Evolutionary conservation across 1,284 basidiomycete species (phyloP).

Genomic region (Cyathus pygmaeus): DNA sequence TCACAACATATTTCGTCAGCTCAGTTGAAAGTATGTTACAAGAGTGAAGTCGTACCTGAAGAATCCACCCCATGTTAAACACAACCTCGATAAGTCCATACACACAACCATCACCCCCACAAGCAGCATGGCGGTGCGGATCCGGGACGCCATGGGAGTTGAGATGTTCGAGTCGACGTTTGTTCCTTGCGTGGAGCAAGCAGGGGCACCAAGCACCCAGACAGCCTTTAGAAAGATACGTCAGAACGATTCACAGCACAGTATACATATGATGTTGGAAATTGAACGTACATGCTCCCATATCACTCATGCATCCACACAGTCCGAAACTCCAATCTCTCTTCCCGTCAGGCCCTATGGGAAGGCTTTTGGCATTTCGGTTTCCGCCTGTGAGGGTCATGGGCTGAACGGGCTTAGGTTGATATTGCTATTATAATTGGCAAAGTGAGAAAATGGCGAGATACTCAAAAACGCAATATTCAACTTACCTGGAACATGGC

Average conservation of each 20-base stretch:
- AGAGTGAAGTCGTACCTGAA: conserved; percentile 16
- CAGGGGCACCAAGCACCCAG: conserved; percentile 53
- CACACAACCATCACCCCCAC: conserved; percentile 33
- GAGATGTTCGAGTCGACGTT: conserved; percentile 40
- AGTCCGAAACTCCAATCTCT: conserved; percentile 54
- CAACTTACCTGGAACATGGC: too few relatives aligned
- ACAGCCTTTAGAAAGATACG: conserved; percentile 28
- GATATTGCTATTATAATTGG: too few relatives aligned
- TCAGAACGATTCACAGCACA: not conserved
- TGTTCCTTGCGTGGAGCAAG: conserved; percentile 44
- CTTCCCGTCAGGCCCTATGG: conserved; percentile 39
- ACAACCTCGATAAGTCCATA: conserved; percentile 24
- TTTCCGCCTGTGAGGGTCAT: conserved; percentile 34
- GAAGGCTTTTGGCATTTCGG: conserved; percentile 45
- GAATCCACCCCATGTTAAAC: conserved; percentile 23
- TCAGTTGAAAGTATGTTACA: not conserved
- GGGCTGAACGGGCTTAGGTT: conserved; percentile 23
- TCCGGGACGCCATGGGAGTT: conserved; percentile 34
- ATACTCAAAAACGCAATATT: too few relatives aligned
- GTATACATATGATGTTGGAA: not conserved
- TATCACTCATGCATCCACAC: conserved; percentile 41
- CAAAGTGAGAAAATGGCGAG: too few relatives aligned
- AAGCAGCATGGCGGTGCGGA: conserved; percentile 38
- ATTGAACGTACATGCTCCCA: conserved; percentile 44
- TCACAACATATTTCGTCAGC: not conserved